Percentiles rank a stretch among this genome's conserved stretches.
Conservation (phyloP, 2,329 filamentous ascomycete species). For the Aspergillus sp. region DNA sequence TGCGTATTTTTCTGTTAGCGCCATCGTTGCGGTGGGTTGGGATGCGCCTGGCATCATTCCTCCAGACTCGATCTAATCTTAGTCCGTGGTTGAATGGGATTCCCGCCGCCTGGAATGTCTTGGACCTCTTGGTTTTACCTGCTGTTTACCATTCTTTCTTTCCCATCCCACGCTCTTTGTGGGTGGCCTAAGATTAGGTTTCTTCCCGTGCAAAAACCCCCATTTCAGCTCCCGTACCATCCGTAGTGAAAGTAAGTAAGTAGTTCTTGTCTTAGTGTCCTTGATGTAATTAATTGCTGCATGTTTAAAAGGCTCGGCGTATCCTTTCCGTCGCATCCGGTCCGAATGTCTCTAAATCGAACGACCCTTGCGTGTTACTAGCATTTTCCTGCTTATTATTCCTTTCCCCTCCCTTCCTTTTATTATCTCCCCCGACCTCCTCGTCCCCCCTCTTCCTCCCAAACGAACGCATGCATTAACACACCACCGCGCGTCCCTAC, state of each 20-base stretch:
- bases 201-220: background rate
- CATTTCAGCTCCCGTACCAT: background rate
- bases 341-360: background rate
- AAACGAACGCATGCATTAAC: constrained; percentile 21
- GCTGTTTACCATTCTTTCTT: background rate
- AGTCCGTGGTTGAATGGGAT: background rate
- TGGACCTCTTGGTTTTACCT: background rate
- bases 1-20: constrained; percentile 1
- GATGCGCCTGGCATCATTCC: background rate
- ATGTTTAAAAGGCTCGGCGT: background rate
- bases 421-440: constrained; percentile 2
- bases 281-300: background rate
- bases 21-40: background rate
- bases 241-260: background rate
- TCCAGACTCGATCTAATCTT: background rate
- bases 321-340: constrained; percentile 13
- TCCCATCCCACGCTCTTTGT: background rate
- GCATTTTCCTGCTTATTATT: background rate
- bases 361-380: constrained; percentile 5
- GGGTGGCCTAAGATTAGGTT: background rate
- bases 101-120: background rate
- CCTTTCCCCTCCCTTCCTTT: background rate
- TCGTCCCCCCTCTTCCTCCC: background rate
- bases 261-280: background rate
- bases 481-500: background rate